Evolutionary conservation across 1,139 yeast genomes (phyloP), one percentile per base, ranked within the genome.

Genomic region (Kodamaea ohmeri): DNA sequence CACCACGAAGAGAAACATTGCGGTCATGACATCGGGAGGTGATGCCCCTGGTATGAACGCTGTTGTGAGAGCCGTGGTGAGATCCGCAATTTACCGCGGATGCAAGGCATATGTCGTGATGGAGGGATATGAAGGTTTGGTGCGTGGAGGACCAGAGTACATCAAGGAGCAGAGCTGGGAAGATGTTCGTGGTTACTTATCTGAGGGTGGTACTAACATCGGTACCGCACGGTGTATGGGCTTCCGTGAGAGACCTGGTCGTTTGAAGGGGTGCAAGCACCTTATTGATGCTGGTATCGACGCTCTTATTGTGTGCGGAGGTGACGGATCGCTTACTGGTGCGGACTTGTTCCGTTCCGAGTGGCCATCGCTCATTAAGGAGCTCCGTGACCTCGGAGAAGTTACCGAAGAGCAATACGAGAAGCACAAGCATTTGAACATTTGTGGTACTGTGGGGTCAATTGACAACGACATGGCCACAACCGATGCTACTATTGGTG

Each of bases 1-100:
- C 19, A 6, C 8, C 19, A 13, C 25, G 25, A 36, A 33, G 12
- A 79, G 69, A 76, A 83, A 55, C 40, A 85, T 92, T 49, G 98
- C 95, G 5, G 94, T 92, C 37, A 87, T 92, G 92, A 92, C 98
- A 1, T 87, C 96, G 1, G 98, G 98, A 51, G 98, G 98, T 59
- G 98, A 90, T 63, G 89, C 97, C 32, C 98, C 96, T 17, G 98
- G 98, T 49, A 92, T 92, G 98, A 89, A 90, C 60, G 90, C 97
- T 2, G 86, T 83, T 36, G 98, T 92, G 13, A 75, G 98, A 50
- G 94, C 97, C 1, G 95, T 92, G 42, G 95, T 92, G 6, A 76
- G 98, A 51, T 78, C 96, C 2, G 95, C 96, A 36, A 85, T 92
- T 46, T 78, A 72, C 64, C 75, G 80, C 45, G 94, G 89, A n/a